Evolutionary conservation across 2,329 filamentous ascomycete species (phyloP).

Genomic region (Elsinoe ampelina): DNA sequence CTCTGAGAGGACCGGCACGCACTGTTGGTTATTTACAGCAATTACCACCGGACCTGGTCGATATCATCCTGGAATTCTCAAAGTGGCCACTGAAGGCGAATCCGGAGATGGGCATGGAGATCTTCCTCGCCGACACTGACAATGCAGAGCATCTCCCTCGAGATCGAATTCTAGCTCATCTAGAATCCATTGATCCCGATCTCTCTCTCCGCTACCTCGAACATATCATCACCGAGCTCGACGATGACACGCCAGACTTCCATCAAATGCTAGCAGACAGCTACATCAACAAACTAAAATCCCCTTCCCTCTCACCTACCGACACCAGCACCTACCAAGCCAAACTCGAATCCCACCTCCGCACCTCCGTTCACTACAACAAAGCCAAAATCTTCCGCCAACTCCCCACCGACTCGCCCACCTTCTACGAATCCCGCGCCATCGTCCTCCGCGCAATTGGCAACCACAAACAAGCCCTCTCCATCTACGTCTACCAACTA

Average conservation of each 20-base stretch:
- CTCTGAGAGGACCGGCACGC: conserved; percentile 68
- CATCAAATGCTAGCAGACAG: conserved; percentile 76
- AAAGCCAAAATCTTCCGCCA: conserved; percentile 54
- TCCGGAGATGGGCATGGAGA: conserved; percentile 73
- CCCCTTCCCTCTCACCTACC: conserved; percentile 15
- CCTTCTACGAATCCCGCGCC: conserved; percentile 82
- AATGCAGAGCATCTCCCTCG: conserved; percentile 86
- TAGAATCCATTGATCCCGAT: conserved; percentile 57
- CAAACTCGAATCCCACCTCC: conserved; percentile 66
- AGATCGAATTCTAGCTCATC: conserved; percentile 62
- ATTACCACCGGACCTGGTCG: conserved; percentile 75
- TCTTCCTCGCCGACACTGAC: conserved; percentile 87
- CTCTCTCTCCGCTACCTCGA: conserved; percentile 79
- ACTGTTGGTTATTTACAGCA: conserved; percentile 88
- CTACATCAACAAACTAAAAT: conserved; percentile 49
- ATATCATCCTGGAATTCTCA: conserved; percentile 83
- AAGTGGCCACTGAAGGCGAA: conserved; percentile 73
- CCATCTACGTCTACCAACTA: conserved; percentile 95
- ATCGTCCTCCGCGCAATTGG: conserved; percentile 92
- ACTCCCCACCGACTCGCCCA: conserved; percentile 70
- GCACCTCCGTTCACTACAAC: conserved; percentile 70
- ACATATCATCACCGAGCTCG: conserved; percentile 79
- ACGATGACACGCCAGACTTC: conserved; percentile 74
- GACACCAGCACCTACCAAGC: conserved; percentile 27
- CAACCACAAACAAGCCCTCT: conserved; percentile 87